These are phyloP conservation scores for Lentinula aciculospora DNA, from an alignment of 768 basidiomycete species.

Conservation along the genomic window DNA sequence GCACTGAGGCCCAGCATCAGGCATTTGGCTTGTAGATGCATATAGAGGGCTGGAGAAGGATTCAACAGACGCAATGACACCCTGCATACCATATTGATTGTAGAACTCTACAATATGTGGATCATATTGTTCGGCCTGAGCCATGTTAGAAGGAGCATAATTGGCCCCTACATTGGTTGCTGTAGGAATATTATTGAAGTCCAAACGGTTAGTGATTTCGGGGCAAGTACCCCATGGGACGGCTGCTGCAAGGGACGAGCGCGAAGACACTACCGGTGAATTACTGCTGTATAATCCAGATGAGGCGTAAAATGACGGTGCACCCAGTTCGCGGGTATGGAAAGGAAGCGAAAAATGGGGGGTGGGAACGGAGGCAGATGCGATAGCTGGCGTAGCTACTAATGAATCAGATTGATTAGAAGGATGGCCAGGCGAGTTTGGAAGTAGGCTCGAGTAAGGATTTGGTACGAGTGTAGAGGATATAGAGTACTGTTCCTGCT, in stretches of 20 bases:
- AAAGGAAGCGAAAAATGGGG: not conserved
- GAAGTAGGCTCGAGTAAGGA: not conserved
- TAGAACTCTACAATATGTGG: not conserved
- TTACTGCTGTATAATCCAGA: not conserved
- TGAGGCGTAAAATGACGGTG: not conserved
- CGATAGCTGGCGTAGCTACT: not conserved
- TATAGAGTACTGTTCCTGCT: not conserved
- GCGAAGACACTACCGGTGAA: not conserved
- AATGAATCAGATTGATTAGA: not conserved
- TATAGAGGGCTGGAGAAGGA: not conserved
- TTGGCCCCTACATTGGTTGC: not conserved
- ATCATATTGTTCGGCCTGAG: not conserved
- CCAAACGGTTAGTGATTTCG: not conserved
- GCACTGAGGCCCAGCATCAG: not conserved
- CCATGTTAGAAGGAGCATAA: not conserved
- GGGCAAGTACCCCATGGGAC: not conserved
- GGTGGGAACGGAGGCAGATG: not conserved
- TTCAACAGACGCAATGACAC: constrained; percentile 2
- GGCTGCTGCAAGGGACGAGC: not conserved
- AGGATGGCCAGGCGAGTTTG: not conserved
- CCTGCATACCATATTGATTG: constrained; percentile 2
- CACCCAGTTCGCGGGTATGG: not conserved
- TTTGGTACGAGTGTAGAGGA: not conserved
- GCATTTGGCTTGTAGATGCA: not conserved
- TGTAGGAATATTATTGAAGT: not conserved